These are phyloP conservation scores for Panicum hallii DNA, from an alignment of 202 grass and related monocot species.

Conservation along the genomic window DNA sequence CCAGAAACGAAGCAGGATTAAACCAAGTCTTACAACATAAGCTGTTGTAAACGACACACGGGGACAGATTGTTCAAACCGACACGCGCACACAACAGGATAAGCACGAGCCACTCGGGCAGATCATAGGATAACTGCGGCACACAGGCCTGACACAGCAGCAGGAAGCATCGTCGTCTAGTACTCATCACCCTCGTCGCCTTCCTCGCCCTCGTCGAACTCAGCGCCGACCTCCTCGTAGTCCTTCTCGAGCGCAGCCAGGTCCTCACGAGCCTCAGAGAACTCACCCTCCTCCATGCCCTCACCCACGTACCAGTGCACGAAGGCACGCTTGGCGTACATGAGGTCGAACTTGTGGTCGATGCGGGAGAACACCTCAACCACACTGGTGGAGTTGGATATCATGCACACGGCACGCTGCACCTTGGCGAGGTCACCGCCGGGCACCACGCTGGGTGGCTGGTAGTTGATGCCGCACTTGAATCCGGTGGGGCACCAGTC, in stretches of 20 bases:
- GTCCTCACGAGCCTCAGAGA: constrained; percentile 94
- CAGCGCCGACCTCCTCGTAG: constrained; percentile 82
- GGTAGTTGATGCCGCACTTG: constrained; percentile 95
- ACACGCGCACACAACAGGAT: not conserved
- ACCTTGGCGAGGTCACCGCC: constrained; percentile 84
- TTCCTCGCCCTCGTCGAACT: constrained; percentile 69
- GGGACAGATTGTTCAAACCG: not conserved
- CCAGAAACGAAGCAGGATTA: constrained; percentile 30
- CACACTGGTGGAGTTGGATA: constrained; percentile 89
- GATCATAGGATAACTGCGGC: constrained; percentile 44
- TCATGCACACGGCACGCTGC: constrained; percentile 90
- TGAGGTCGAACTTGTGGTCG: constrained; percentile 87
- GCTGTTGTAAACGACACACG: constrained; percentile 49
- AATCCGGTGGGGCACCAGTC: constrained; percentile 91
- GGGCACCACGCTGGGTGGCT: constrained; percentile 77
- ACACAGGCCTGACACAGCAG: not conserved
- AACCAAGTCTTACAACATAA: constrained; percentile 45
- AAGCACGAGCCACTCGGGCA: constrained; percentile 22
- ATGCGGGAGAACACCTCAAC: constrained; percentile 91
- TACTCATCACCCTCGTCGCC: constrained; percentile 74
- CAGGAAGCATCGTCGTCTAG: constrained; percentile 39
- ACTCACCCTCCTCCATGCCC: constrained; percentile 91
- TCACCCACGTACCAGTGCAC: constrained; percentile 93
- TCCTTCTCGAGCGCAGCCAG: constrained; percentile 83
- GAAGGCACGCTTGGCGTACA: constrained; percentile 87